Base-by-base conservation (phyloP, 352 stramenopile species). In the Globisporangium solare region DNA sequence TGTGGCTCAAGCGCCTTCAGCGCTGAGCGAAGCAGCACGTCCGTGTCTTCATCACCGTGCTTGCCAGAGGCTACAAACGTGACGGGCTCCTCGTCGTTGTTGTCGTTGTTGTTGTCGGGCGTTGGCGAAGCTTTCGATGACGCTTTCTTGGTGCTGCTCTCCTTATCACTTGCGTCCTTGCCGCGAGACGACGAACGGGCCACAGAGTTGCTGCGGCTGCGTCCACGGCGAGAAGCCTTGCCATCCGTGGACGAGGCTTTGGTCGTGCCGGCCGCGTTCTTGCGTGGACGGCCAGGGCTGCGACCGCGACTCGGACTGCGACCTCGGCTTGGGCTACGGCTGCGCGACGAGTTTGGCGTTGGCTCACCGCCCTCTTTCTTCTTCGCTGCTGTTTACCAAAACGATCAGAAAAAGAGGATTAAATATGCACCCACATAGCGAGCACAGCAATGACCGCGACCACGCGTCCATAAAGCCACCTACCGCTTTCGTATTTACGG, bases 401-500 rank as follows among this genome's bases (percentile, higher is more conserved):
- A 31, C 41, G 27, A 35, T 11, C 10, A 6, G 7, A 35, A 1
- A 35, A 35, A 35, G 3, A 35, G 27, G 27, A 11, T 35, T 11
- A 10, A 35, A 35, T 35, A 35, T 7, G 5, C 22, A 21, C 15
- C 17, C 22, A 49, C 60, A 43, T 35, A 61, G 45, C n/a, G 14
- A 11, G 24, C 43, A 20, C n/a, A 2, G 20, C 47, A 12, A 20
- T 31, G 24, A 6, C 1, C 2, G 42, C 11, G 32, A 41, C 21
- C 27, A 35, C 5, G 10, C 7, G 7, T 35, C 27, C 27, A 10
- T 6, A 8, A 18, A 20, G 7, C 10, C 27, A 76, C 69, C 47
- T 58, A 88, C 76, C 59, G 41, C 83, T 73, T 68, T 92, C 82
- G 52, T 80, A 94, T 37, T 66, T 62, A 51, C 82, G 86, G 54